A percentile compares a stretch with the other conserved stretches of the same genome.
phyloP scores from a whole-genome alignment of 2,329 filamentous ascomycete species.

The Colletotrichum shisoi region DNA sequence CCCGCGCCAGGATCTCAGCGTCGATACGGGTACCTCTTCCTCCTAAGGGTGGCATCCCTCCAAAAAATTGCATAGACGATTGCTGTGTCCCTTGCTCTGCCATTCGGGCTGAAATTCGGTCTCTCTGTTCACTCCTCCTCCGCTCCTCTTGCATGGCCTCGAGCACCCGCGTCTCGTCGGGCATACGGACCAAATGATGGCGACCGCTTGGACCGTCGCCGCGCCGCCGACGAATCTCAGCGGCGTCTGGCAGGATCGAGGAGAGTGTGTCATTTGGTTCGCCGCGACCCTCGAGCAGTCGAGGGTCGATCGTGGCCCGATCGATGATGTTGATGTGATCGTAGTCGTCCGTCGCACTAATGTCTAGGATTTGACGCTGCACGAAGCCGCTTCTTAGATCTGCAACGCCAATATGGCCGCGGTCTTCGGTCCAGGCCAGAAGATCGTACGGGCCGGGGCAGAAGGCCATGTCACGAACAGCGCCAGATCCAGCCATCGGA shows the following conservation, averaged over 20 bases:
- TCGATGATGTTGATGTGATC: constrained; percentile 66
- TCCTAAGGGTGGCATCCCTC: constrained; percentile 15
- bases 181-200: constrained; percentile 56
- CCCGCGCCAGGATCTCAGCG: constrained; percentile 44
- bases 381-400: constrained; percentile 74
- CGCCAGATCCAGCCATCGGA: constrained; percentile 73
- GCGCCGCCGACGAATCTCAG: constrained; percentile 33
- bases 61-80: constrained; percentile 16
- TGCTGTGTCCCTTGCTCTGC: constrained; percentile 33
- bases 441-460: constrained; percentile 89
- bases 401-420: constrained; percentile 75
- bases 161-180: constrained; percentile 64
- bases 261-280: constrained; percentile 52
- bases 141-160: constrained; percentile 65
- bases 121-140: constrained; percentile 56
- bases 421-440: constrained; percentile 92
- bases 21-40: constrained; percentile 24
- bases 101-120: constrained; percentile 36
- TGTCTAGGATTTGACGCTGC: constrained; percentile 71
- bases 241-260: constrained; percentile 42
- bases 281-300: constrained; percentile 58
- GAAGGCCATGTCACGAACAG: constrained; percentile 90
- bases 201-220: constrained; percentile 31
- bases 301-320: constrained; percentile 61
- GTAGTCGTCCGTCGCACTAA: constrained; percentile 67